These are phyloP conservation scores for Suhomyces xylopsoci DNA, from an alignment of 805 yeast species.

Conservation along the genomic window DNA sequence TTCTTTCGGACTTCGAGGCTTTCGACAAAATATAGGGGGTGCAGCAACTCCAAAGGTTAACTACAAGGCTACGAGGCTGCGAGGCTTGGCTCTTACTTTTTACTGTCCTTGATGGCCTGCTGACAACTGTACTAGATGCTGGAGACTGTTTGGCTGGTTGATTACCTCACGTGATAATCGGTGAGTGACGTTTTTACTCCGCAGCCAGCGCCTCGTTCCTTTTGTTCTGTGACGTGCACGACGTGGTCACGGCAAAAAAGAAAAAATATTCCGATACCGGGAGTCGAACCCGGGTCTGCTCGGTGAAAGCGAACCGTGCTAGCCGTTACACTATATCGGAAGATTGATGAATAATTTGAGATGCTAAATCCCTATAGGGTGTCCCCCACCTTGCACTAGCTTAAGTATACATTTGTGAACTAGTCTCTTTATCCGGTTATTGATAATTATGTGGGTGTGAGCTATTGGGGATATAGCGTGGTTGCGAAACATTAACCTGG, in stretches of 20 bases:
- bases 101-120: too few species aligned
- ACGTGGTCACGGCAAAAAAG: neutral
- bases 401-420: too few species aligned
- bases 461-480: neutral
- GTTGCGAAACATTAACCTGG: too few species aligned
- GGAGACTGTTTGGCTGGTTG: neutral
- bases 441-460: neutral
- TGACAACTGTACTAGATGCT: neutral
- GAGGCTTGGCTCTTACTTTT: neutral
- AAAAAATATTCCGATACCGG: slow-evolving; percentile 64
- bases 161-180: neutral
- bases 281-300: slow-evolving; percentile 85
- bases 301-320: slow-evolving; percentile 85
- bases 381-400: too few species aligned
- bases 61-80: neutral
- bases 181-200: neutral
- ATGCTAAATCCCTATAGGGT: too few species aligned
- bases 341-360: neutral
- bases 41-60: neutral
- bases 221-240: neutral
- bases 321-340: slow-evolving; percentile 22
- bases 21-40: neutral
- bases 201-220: neutral
- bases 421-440: too few species aligned
- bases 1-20: neutral